Base-by-base conservation (phyloP, 2,329 filamentous ascomycete species). In the Neonectria faginata region DNA sequence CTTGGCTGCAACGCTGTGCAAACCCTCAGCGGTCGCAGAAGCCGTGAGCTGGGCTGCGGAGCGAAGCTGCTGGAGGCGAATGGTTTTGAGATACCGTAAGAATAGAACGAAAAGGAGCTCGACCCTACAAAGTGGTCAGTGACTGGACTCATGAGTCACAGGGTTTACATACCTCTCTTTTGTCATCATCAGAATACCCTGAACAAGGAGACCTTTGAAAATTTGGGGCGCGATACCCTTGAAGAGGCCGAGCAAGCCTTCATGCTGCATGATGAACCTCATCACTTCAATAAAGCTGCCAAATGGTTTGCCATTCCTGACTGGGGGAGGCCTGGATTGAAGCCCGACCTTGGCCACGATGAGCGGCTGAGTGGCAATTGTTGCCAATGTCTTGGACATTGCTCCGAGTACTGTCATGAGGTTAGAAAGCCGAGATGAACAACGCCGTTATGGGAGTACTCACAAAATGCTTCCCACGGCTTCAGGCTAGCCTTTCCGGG, bases 151-250 rank as follows among this genome's bases (percentile, higher is more conserved):
- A 3, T 22, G 18, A 3, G 7, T 12, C 14, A 22, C 53, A 11
- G 36, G 12, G 14, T 5, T 8, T 45, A 14, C 11, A 3, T 85
- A 94, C 92, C 94, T 88, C 81, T 99, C 96, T 82, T 99, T 99
- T 52, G 94, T 96, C 94, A 97, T 99, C 96, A 99, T 99, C 42
- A 99, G 84, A 60, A 99, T 89, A 54, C 96, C 96, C 77, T 99
- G 96, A 2, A 99, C 96, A 53, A 99, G 78, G 57, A 99, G 81
- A 1, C 96, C 96, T 81, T 99, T 99, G 64, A 94, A 80, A 56
- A 99, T 92, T 79, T 99, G 96, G 3, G 96, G 96, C 0, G 89
- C 94, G 70, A 99, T 97, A 45, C 96, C 96, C 83, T 99, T 99
- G 85, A 98, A 99, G 1, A 99, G 85, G n/a, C 91, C 91, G 12